A percentile compares a stretch with the other conserved stretches of the same genome.
phyloP scores from a whole-genome alignment of 306 rosid species.

The Begonia loranthoides region DNA sequence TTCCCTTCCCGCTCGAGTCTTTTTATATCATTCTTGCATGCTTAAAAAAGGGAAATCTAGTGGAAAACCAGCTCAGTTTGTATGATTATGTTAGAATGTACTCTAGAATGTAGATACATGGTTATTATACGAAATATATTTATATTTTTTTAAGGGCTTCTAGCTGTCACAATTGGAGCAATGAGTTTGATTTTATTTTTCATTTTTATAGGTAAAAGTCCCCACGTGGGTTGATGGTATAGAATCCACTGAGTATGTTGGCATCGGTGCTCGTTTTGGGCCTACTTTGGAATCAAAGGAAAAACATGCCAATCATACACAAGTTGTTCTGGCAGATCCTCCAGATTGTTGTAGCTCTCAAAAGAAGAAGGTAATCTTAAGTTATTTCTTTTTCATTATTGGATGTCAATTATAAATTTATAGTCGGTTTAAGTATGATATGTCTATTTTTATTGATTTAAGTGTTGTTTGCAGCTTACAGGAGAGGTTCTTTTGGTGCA shows the following conservation, averaged over 20 bases:
- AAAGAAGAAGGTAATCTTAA: slow-evolving; percentile 41
- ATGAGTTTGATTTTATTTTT: background rate
- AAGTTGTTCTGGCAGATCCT: slow-evolving; percentile 92
- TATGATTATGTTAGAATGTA: too few species aligned
- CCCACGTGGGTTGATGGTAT: slow-evolving; percentile 66
- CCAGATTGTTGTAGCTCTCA: slow-evolving; percentile 74
- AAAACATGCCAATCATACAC: slow-evolving; percentile 71
- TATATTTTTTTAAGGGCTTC: too few species aligned
- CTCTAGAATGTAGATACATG: too few species aligned
- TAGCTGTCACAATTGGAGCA: too few species aligned
- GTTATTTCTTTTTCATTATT: slow-evolving; percentile 4
- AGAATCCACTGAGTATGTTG: slow-evolving; percentile 63
- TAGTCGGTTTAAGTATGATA: background rate
- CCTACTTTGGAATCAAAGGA: slow-evolving; percentile 78
- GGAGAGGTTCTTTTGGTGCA: slow-evolving; percentile 73
- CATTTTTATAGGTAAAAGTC: slow-evolving; percentile 58
- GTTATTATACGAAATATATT: too few species aligned
- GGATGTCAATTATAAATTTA: too few species aligned
- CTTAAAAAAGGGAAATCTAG: too few species aligned
- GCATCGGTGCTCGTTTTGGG: slow-evolving; percentile 97
- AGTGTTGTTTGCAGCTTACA: slow-evolving; percentile 43
- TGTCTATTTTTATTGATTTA: slow-evolving; percentile 11
- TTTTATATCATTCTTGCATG: too few species aligned
- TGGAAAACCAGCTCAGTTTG: too few species aligned
- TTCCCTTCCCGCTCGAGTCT: too few species aligned